Evolutionary conservation across 23 red algal species (phyloP).

Genomic region (Gracilaria caudata): DNA sequence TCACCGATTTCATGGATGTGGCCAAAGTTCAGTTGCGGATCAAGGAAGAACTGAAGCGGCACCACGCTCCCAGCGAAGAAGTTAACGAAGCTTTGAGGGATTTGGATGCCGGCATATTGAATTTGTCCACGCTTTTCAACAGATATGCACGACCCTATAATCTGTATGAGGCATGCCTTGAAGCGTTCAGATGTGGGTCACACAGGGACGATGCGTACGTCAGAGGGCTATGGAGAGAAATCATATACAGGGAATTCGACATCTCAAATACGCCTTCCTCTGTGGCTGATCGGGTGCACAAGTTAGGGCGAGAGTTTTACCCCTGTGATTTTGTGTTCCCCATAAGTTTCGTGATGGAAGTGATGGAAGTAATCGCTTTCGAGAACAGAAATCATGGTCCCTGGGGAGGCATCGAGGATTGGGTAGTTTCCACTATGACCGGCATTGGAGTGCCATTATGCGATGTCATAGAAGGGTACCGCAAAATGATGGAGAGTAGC

Average conservation of each 20-base stretch:
- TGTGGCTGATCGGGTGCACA: slow-evolving; percentile 35
- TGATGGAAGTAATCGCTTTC: slow-evolving; percentile 58
- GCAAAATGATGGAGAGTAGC: slow-evolving; percentile 54
- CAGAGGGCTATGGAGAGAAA: slow-evolving; percentile 69
- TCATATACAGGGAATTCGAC: slow-evolving; percentile 56
- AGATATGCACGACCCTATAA: slow-evolving; percentile 72
- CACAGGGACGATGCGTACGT: slow-evolving; percentile 76
- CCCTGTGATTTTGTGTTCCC: slow-evolving; percentile 66
- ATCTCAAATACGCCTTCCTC: slow-evolving; percentile 22
- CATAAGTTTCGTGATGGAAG: slow-evolving; percentile 56
- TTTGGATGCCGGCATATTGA: slow-evolving; percentile 66
- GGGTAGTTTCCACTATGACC: slow-evolving; percentile 19
- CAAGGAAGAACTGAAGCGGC: slow-evolving; percentile 65
- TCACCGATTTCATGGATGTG: slow-evolving; percentile 84
- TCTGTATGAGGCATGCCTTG: slow-evolving; percentile 77
- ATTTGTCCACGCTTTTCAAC: slow-evolving; percentile 82
- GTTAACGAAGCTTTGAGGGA: slow-evolving; percentile 22
- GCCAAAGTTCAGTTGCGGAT: slow-evolving; percentile 81
- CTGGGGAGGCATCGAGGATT: slow-evolving; percentile 27
- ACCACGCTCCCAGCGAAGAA: slow-evolving; percentile 25
- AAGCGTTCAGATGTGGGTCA: slow-evolving; percentile 71
- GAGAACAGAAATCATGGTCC: slow-evolving; percentile 6
- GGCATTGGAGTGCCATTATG: slow-evolving; percentile 45
- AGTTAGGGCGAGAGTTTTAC: slow-evolving; percentile 66
- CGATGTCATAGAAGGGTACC: slow-evolving; percentile 62